These are phyloP conservation scores for Ceratocystis albifundus DNA, from an alignment of 2,329 filamentous ascomycete species.

Conservation along the genomic window DNA sequence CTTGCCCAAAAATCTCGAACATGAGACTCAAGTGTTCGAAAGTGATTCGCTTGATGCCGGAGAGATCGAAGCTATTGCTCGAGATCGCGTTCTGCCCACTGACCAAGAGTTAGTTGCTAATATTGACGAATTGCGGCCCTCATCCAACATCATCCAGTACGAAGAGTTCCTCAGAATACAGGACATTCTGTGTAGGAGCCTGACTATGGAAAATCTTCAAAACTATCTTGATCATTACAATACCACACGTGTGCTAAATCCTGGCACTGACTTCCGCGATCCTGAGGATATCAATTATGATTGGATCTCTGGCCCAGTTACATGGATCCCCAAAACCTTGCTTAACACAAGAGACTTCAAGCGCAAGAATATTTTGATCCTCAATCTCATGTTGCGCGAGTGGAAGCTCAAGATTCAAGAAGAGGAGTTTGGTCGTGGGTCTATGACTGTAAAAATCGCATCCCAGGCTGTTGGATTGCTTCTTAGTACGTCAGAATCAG, in stretches of 20 bases:
- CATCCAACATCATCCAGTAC: conserved; percentile 30
- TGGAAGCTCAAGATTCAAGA: conserved; percentile 43
- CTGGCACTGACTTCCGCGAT: conserved; percentile 15
- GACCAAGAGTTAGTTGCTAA: conserved; percentile 34
- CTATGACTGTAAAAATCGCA: conserved; percentile 32
- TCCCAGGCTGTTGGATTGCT: conserved; percentile 37
- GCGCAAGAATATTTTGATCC: conserved; percentile 34
- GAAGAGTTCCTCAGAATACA: conserved; percentile 36
- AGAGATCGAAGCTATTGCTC: conserved; percentile 30
- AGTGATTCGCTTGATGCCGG: conserved; percentile 24
- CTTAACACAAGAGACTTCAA: neutral
- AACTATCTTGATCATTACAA: conserved; percentile 31
- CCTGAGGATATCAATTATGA: conserved; percentile 26
- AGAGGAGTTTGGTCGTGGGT: conserved; percentile 35
- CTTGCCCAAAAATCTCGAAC: conserved; percentile 14
- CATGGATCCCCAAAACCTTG: conserved; percentile 34
- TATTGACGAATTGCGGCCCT: conserved; percentile 40
- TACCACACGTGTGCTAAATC: conserved; percentile 10
- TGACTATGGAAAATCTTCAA: conserved; percentile 37
- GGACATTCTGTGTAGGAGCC: conserved; percentile 34
- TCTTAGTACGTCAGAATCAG: conserved; percentile 33
- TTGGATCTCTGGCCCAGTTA: conserved; percentile 35
- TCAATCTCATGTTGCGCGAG: conserved; percentile 37
- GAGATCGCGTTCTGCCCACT: conserved; percentile 27
- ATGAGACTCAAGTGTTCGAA: conserved; percentile 16